Percentiles rank a stretch among this genome's conserved stretches.
These are phyloP conservation scores for Colletotrichum cereale DNA, from an alignment of 2,329 filamentous ascomycete genomes.

Conservation along the genomic window DNA sequence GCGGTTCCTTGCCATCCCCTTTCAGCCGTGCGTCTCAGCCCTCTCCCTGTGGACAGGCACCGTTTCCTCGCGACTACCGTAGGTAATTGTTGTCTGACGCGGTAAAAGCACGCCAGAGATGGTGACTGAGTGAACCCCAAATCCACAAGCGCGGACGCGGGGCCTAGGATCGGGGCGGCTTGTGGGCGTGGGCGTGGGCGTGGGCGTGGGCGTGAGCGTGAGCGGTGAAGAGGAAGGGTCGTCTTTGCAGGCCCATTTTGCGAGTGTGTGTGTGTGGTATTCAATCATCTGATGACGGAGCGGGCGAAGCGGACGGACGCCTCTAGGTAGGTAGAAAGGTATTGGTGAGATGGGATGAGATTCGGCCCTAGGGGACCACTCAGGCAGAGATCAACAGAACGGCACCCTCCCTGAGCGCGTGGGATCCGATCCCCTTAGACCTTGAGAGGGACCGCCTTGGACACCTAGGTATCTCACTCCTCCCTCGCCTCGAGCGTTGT, in stretches of 20 bases:
- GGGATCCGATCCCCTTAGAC: neutral
- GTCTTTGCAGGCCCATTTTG: neutral
- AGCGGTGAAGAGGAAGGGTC: constrained; percentile 11
- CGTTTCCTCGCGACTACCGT: neutral
- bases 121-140: constrained; percentile 10
- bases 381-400: constrained; percentile 2
- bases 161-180: neutral
- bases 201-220: neutral
- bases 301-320: neutral
- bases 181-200: neutral
- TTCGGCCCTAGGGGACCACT: constrained; percentile 1
- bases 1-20: constrained; percentile 12
- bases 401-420: constrained; percentile 10
- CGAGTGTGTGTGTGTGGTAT: neutral
- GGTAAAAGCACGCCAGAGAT: neutral
- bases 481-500: constrained; percentile 1
- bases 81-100: neutral
- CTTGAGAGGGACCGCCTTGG: too few relatives aligned
- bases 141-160: constrained; percentile 8
- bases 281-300: neutral
- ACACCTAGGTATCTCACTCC: too few relatives aligned
- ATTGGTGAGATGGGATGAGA: constrained; percentile 14
- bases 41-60: constrained; percentile 3
- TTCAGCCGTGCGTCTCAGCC: constrained; percentile 25
- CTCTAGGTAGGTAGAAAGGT: too few relatives aligned